Evolutionary conservation across 805 yeast species (phyloP), one percentile per base, ranked within the genome.

Genomic region (Lipomyces orientalis): DNA sequence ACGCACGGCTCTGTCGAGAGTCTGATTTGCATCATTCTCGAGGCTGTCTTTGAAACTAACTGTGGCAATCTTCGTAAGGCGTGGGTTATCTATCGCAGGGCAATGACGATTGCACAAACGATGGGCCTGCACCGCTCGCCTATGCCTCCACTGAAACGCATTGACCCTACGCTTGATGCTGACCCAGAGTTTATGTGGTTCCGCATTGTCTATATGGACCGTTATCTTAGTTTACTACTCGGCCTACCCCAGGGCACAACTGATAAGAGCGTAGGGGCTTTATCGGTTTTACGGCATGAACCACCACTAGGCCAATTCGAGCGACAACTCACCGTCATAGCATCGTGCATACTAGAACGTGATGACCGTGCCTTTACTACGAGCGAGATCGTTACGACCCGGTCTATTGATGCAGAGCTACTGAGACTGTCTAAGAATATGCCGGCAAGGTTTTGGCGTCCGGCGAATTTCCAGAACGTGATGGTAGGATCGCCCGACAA

Each of bases 61-160:
- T 19, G 34, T 25, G 56, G 56, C 25, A 54, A 54, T 54, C 25
- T 54, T 31, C 56, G 56, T 54, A 25, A 31, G n/a, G 56, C 56
- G 0, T 31, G 25, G 56, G 56, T 25, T 12, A 54, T 25, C 56
- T 54, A 22, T 14, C 56, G 56, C 34, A 25, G 56, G 9, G 56
- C 56, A 12, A 22, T 31, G 56, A 54, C 56, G 33, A 25, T 54
- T 25, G 56, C 56, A 12, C 56, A 54, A 25, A 4, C 31, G 8
- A 54, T 54, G 56, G 56, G 56, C 25, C 25, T 54, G 12, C 56
- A 54, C 33, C 56, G 56, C 33, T 19, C 56, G 34, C 33, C n/a
- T 31, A 19, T 19, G 14, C 34, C n/a, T 22, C 43, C 43, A 37
- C 33, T 54, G n/a, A 54, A 54, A 31, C 56, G 31, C 34, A 14